Evolutionary conservation across 257 asterid species (phyloP).

Genomic region (Plantago elongata): DNA sequence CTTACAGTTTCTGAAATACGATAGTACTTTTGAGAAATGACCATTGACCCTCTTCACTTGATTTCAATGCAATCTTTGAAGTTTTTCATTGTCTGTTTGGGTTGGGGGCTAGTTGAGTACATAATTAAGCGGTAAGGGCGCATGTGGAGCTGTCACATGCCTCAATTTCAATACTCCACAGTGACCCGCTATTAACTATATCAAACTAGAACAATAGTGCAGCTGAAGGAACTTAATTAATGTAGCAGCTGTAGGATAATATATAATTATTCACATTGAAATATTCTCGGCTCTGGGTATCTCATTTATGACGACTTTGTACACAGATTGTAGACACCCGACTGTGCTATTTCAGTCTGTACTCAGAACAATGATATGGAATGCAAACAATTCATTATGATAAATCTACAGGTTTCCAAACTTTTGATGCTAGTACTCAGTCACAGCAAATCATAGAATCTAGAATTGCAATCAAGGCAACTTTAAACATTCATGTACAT

Average conservation of each 20-base stretch:
- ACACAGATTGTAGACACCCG: neutral
- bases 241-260: neutral
- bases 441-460: no score
- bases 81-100: neutral
- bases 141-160: neutral
- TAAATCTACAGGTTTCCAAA: neutral
- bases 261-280: neutral
- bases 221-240: no score
- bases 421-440: neutral
- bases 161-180: no score
- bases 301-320: neutral
- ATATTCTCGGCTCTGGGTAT: no score
- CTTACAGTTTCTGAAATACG: neutral
- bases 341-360: neutral
- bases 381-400: neutral
- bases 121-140: neutral
- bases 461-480: no score
- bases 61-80: constrained; percentile 1
- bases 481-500: neutral
- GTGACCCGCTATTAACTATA: no score
- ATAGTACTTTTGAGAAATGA: neutral
- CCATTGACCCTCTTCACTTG: constrained; percentile 8
- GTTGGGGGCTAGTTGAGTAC: neutral
- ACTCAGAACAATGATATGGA: neutral
- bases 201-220: no score